phyloP scores from a whole-genome alignment of 768 basidiomycete genomes.

The Mycena kentingensis region DNA sequence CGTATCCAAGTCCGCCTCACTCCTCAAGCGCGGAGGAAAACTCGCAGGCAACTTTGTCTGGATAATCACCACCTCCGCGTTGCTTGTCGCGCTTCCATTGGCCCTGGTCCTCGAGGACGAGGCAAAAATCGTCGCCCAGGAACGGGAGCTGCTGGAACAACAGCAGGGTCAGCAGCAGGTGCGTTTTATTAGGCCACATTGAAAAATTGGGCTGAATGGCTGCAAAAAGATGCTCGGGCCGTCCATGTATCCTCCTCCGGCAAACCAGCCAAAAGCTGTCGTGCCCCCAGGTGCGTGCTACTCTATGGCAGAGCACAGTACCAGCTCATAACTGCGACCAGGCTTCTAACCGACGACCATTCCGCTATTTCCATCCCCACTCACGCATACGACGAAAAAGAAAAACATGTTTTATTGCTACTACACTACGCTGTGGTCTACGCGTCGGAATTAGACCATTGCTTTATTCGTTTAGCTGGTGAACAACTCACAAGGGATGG shows the following conservation, averaged over 20 bases:
- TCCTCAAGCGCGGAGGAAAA: slow-evolving; percentile 68
- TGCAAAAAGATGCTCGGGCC: slow-evolving; percentile 70
- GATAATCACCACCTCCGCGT: slow-evolving; percentile 91
- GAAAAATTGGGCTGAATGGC: slow-evolving; percentile 11
- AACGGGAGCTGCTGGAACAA: slow-evolving; percentile 91
- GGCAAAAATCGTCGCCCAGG: slow-evolving; percentile 90
- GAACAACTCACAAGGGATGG: slow-evolving; percentile 16
- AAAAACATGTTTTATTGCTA: slow-evolving; percentile 4
- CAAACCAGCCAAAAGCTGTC: slow-evolving; percentile 56
- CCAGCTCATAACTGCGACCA: too few relatives aligned
- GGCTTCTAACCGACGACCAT: slow-evolving; percentile 26
- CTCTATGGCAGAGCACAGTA: slow-evolving; percentile 49
- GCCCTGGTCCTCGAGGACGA: slow-evolving; percentile 95
- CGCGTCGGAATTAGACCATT: neutral
- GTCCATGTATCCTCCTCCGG: slow-evolving; percentile 50
- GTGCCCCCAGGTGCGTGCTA: slow-evolving; percentile 90
- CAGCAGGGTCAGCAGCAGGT: slow-evolving; percentile 93
- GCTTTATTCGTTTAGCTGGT: neutral
- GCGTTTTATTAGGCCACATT: too few relatives aligned
- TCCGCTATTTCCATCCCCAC: slow-evolving; percentile 2
- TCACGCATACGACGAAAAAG: neutral
- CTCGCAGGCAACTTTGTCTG: slow-evolving; percentile 88
- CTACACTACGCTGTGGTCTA: slow-evolving; percentile 9
- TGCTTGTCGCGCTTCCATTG: slow-evolving; percentile 91
- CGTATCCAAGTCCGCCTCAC: slow-evolving; percentile 59